Conservation (phyloP, 352 stramenopile genomes). For the Phytophthora pinifolia region DNA sequence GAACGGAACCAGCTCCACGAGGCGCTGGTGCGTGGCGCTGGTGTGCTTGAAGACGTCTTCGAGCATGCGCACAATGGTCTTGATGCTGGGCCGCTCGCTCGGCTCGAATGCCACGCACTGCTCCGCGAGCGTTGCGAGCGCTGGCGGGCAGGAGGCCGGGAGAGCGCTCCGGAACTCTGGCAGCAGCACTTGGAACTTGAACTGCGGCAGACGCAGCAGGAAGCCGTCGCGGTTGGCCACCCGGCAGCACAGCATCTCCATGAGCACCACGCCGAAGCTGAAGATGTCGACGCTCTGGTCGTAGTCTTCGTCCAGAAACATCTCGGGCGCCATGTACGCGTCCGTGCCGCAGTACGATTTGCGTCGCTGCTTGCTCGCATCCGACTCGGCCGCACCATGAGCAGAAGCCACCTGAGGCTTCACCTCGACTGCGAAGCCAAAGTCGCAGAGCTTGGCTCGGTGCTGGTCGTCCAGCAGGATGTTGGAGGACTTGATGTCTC, state of each 20-base stretch:
- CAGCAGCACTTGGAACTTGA: slow-evolving; percentile 69
- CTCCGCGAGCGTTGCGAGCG: slow-evolving; percentile 61
- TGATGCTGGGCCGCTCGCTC: slow-evolving; percentile 52
- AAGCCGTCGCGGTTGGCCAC: slow-evolving; percentile 79
- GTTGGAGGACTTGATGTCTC: slow-evolving; percentile 90
- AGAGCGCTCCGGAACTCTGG: slow-evolving; percentile 72
- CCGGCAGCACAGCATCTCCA: slow-evolving; percentile 85
- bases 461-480: slow-evolving; percentile 78
- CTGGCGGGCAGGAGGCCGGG: slow-evolving; percentile 54
- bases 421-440: slow-evolving; percentile 83
- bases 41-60: slow-evolving; percentile 39
- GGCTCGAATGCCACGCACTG: slow-evolving; percentile 82
- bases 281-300: slow-evolving; percentile 86
- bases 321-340: slow-evolving; percentile 83
- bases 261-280: slow-evolving; percentile 85
- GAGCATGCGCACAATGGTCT: slow-evolving; percentile 46
- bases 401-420: slow-evolving; percentile 29
- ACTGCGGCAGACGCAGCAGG: slow-evolving; percentile 77
- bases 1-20: slow-evolving; percentile 64
- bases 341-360: slow-evolving; percentile 90
- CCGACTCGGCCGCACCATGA: slow-evolving; percentile 30
- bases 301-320: slow-evolving; percentile 86
- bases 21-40: slow-evolving; percentile 23
- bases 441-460: slow-evolving; percentile 82
- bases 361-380: slow-evolving; percentile 43